Base-by-base conservation (phyloP, 352 stramenopile species). In the Pythium volutum region DNA sequence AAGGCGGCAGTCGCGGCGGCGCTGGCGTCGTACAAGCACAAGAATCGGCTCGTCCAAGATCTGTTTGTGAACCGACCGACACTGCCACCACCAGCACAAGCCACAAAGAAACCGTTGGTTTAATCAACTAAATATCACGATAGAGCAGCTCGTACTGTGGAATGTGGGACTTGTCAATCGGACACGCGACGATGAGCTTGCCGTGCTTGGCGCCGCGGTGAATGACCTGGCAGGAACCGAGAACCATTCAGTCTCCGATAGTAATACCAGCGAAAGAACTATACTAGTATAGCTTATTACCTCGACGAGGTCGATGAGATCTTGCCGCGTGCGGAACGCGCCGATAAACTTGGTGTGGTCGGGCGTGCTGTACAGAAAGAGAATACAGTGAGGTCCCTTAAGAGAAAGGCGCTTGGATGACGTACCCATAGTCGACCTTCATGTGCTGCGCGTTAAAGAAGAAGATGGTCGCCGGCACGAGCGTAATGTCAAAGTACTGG, bases 341-440 rank as follows among this genome's bases (percentile, higher is more conserved):
- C 87, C 87, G 34, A 96, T 92, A 55, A 93, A 96, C 62, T 94
- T 96, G 52, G 84, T 91, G 55, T 96, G 79, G 47, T 96, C 84
- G 4, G 87, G 82, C 56, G 84, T 93, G 14, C 86, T 95, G 57
- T 29, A 25, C 5, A 4, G 3, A 29, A 31, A n/a, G 16, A 14
- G 0, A 34, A n/a, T n/a, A n/a, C n/a, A n/a, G 15, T 14, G 11
- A 26, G 38, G 27, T 43, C 1, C 1, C 14, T 4, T 18, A 2
- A 20, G 36, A 43, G 36, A 8, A 43, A 9, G 6, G 1, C n/a
- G 36, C 10, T 43, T 16, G 6, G 18, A 55, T 3, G 31, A 48
- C 69, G n/a, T 62, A 95, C 86, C 81, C 75, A 51, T 91, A 95
- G 75, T 95, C 84, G 51, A 95, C 84, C 76, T 95, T 95, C 66